Base-by-base conservation (phyloP, 2,329 filamentous ascomycete species). In the Alternaria viburni region DNA sequence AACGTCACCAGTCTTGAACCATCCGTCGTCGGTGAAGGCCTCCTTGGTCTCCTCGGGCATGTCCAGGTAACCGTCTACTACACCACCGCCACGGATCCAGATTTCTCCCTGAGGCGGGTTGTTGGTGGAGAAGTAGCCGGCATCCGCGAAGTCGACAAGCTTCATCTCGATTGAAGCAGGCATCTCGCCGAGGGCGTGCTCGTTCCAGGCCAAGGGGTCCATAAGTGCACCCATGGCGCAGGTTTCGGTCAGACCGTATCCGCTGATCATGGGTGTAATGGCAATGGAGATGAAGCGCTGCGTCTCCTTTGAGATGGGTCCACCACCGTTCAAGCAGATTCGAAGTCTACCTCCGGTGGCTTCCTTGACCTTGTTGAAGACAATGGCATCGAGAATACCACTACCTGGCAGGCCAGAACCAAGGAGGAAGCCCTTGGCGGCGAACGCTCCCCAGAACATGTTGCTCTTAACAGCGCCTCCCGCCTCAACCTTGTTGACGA, bases 1-100 rank as follows among this genome's bases (percentile, higher is more conserved):
- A 79, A 98, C 96, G 75, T 98, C 95, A 65, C 95, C 95, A 15
- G 93, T 97, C 86, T 91, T 95, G 87, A 98, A 98, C 96, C 96
- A 98, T 54, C 93, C 93, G 74, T 97, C 96, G 4, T 88, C 80
- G 1, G 92, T 93, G 67, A 95, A 87, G 6, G 91, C 86, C 77
- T 91, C 91, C 74, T 83, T 80, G 41, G 93, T 97, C 83, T 97
- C 94, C 72, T 95, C 89, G 15, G 92, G 90, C 77, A 97, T 92
- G 65, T 96, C 86, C 77, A 90, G 94, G 82, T 98, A 98, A 41
- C 89, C 90, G 32, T 86, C 85, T 58, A 92, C 88, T 49, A 98
- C 90, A 64, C 90, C 86, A 54, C 85, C 84, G 56, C 95, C 96
- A 62, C 92, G 90, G 71, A 99, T 91, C 86, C 90, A 93, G 76